Evolutionary conservation across 2,329 filamentous ascomycete species (phyloP), one percentile per base, ranked within the genome.

Genomic region (Aureobasidium lini): DNA sequence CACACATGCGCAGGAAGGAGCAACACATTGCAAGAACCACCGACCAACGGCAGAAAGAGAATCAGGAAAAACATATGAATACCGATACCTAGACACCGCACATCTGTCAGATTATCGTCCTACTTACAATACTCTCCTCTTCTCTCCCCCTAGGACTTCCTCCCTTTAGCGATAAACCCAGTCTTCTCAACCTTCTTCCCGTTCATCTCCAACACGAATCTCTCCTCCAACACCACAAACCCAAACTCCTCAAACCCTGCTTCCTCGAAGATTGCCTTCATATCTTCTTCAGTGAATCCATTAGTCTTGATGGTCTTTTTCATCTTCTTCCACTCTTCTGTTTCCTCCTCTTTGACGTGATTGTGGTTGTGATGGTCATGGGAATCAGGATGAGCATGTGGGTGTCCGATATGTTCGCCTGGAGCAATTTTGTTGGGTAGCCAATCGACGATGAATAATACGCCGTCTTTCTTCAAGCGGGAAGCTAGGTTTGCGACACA

Each of bases 151-250:
- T 31, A 56, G 1, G 13, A 31, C 57, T 64, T 67, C 53, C 65
- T 65, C 2, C 65, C 70, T 56, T 66, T 69, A 3, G 69, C 69
- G 37, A 72, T 62, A 59, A 72, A 72, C 16, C 70, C 48, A n/a
- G 59, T 70, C 48, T 68, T 61, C 31, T 65, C 60, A 16, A 64
- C 61, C 37, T 61, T 65, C 8, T 68, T 67, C 11, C 60, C 63
- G 42, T 64, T 60, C 47, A 68, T 58, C 59, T 68, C 62, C 66
- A 72, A 66, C 11, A 65, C 59, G 6, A 66, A 65, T 8, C 61
- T 63, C 32, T 72, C 64, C 36, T 64, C 63, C 36, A 71, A 44
- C 4, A 69, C 64, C 29, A 66, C 62, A 46, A 68, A 70, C 4
- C 65, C 67, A 43, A 72, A 71, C 16, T 69, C 67, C 16, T 63